These are phyloP conservation scores for Choricystis sp. DNA, from an alignment of 139 green algal genomes.

Conservation along the genomic window DNA sequence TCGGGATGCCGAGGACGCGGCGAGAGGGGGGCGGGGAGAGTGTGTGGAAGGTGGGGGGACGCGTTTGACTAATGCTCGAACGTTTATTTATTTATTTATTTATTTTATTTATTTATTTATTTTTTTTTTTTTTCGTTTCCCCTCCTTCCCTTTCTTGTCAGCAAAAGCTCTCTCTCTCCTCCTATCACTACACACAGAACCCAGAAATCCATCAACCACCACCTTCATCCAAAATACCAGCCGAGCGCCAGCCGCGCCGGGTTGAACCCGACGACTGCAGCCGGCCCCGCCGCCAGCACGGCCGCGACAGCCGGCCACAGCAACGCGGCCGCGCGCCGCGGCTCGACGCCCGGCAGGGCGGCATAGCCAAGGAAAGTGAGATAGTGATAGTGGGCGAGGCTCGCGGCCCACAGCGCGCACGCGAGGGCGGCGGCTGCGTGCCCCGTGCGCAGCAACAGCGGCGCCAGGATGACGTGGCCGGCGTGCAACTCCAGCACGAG, in stretches of 20 bases:
- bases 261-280: neutral
- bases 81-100: too few species aligned
- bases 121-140: too few species aligned
- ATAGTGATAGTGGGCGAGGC: conserved; percentile 80
- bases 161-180: neutral
- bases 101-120: too few species aligned
- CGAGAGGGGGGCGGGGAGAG: too few species aligned
- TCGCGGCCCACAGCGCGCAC: conserved; percentile 46
- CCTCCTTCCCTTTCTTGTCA: too few species aligned
- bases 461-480: conserved; percentile 39
- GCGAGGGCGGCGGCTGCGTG: conserved; percentile 44
- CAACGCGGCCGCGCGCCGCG: too few species aligned
- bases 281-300: neutral
- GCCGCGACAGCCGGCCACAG: neutral
- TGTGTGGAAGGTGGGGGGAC: too few species aligned
- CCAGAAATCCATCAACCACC: neutral
- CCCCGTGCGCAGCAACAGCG: conserved; percentile 46
- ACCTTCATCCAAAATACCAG: neutral
- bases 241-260: neutral
- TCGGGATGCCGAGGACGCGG: too few species aligned
- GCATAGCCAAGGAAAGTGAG: conserved; percentile 90
- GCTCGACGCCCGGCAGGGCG: conserved; percentile 18
- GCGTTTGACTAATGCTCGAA: too few species aligned
- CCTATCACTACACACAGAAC: neutral
- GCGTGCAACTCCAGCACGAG: conserved; percentile 73